Base-by-base conservation (phyloP, 345 rosid genomes). In the Eucalyptus regnans region DNA sequence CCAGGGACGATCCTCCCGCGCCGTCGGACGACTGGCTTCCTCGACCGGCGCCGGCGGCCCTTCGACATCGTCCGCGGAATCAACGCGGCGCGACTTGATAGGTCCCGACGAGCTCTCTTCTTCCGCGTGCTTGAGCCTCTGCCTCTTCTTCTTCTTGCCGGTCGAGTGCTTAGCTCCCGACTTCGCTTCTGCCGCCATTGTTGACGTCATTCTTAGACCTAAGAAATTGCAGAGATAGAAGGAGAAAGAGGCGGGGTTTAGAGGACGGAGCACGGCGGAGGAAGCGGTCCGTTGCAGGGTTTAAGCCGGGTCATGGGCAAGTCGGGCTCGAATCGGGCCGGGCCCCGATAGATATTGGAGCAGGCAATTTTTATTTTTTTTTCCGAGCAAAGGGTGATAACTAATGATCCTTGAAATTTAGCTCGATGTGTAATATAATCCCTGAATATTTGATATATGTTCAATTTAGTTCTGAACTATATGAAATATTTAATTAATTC, bases 1-100 rank as follows among this genome's bases (percentile, higher is more conserved):
- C 99, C 99, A 98, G 51, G 96, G 94, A 89, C 89, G 68, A 88
- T 17, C 84, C 96, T 88, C 90, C 94, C 48, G 90, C 90, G 44
- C 88, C 71, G 15, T 54, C 90, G 87, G 48, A 87, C 62, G 48
- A 87, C 62, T 86, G 50, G 58, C 56, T 17, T 88, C 94, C 14
- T 89, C 92, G 17, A 62, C 86, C 71, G 33, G 27, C 16, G 41
- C 41, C 31, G 41, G 9, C 23, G 84, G 41, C 33, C 88, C 89
- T 11, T 58, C 22, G 31, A n/a, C 87, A 17, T 89, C 46, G 87
- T 91, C 91, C 13, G 93, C 88, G 48, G 52, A 88, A 87, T 89
- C 90, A 8, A 44, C 46, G 50, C 88, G 89, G 86, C 66, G 92
- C 85, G 91, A 58, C 87, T 95, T 91, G 56, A 87, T n/a, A 76